Evolutionary conservation across 2,329 filamentous ascomycete genomes (phyloP), one percentile per base, ranked within the genome.

Genomic region (Fusarium sp.): DNA sequence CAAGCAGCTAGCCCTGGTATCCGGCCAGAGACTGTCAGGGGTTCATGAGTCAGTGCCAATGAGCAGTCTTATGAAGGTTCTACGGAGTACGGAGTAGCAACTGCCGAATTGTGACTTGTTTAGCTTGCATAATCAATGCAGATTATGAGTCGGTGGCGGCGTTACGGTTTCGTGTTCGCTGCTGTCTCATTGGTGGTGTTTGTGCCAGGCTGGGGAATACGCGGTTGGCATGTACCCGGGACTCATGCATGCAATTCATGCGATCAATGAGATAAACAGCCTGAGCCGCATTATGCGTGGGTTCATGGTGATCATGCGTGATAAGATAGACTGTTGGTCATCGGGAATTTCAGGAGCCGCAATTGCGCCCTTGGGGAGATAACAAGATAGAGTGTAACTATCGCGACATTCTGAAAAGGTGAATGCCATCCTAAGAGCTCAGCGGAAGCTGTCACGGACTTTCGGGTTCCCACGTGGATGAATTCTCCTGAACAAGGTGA

Each of bases 31-130:
- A 28, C 28, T 36, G 51, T 24, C 60, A 52, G 36, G 45, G 52
- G 17, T 6, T 54, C 33, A 47, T 62, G 67, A 70, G 67, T 70
- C 67, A 70, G 52, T 36, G 26, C n/a, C 18, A 35, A 38, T 47
- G 36, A 41, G 10, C 28, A 33, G 35, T 42, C 42, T 26, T 18
- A 33, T 28, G 36, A 33, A 41, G 4, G 36, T 12, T 26, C 36
- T n/a, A 31, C 28, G 28, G 28, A 31, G 28, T 31, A 31, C 28
- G 28, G 28, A 31, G 28, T 7, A 38, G 45, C 28, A 39, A 26
- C 41, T 47, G 28, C 44, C 36, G 31, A 10, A n/a, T 33, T 57
- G 15, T 35, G 24, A 31, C 14, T 36, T 49, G 22, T 20, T 35
- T 35, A 45, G 31, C 33, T 36, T 31, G 24, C 33, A 47, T 49